These are phyloP conservation scores for Zygoascus bituminiphila DNA, from an alignment of 805 yeast species.

Conservation along the genomic window DNA sequence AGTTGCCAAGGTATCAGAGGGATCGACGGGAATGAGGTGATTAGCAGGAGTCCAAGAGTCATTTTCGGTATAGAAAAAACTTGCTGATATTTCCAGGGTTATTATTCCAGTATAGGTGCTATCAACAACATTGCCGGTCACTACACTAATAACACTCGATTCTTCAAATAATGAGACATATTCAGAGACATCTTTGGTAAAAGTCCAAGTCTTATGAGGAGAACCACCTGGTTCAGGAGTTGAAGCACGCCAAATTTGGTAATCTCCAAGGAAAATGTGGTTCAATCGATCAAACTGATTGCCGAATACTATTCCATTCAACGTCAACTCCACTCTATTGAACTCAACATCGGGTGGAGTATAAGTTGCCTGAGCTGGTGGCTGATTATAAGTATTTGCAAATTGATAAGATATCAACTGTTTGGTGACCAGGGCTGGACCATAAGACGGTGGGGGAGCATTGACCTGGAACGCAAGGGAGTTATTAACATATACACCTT, in stretches of 20 bases:
- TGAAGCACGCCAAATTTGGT: constrained; percentile 75
- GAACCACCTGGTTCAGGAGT: constrained; percentile 60
- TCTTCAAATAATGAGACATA: constrained; percentile 43
- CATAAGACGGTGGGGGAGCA: constrained; percentile 8
- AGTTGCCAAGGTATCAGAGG: background rate
- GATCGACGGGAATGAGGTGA: background rate
- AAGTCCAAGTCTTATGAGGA: constrained; percentile 31
- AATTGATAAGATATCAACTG: constrained; percentile 23
- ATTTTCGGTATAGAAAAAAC: constrained; percentile 6
- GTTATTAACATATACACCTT: background rate
- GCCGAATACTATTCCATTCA: constrained; percentile 27
- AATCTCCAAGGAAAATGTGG: constrained; percentile 36
- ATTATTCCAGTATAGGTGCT: constrained; percentile 28
- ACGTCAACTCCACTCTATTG: constrained; percentile 30
- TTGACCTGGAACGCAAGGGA: constrained; percentile 17
- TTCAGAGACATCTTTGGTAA: constrained; percentile 56
- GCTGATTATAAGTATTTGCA: constrained; percentile 30
- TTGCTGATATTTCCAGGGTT: constrained; percentile 8
- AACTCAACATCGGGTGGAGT: constrained; percentile 27
- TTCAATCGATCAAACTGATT: constrained; percentile 33
- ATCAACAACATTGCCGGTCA: constrained; percentile 52
- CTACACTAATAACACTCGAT: constrained; percentile 39
- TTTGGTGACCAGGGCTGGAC: constrained; percentile 12
- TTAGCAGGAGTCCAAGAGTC: constrained; percentile 3
- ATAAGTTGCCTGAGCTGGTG: constrained; percentile 23